Conservation (phyloP, 1,284 basidiomycete genomes). For the Cutaneotrichosporon sp. region DNA sequence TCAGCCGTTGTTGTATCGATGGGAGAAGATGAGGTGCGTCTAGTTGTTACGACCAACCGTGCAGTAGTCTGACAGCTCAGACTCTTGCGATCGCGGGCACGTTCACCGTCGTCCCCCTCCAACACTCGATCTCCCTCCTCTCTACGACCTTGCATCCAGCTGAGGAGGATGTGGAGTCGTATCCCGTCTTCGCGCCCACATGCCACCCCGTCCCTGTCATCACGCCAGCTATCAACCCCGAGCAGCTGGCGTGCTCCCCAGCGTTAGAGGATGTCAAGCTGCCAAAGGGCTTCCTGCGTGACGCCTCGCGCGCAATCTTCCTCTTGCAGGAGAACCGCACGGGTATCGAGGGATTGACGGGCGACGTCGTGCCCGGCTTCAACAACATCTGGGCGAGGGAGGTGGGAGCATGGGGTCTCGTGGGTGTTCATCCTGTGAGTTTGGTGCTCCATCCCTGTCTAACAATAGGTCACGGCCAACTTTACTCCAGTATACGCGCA, state of each 20-base stretch:
- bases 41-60: too few species aligned
- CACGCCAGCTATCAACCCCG: slow-evolving; percentile 36
- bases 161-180: slow-evolving; percentile 43
- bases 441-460: too few species aligned
- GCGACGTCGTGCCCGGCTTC: slow-evolving; percentile 49
- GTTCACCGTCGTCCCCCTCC: slow-evolving; percentile 43
- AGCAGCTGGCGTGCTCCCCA: background rate
- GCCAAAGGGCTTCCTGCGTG: slow-evolving; percentile 24
- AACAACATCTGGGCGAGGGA: slow-evolving; percentile 46
- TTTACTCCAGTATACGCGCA: slow-evolving; percentile 56
- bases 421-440: slow-evolving; percentile 63
- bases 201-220: slow-evolving; percentile 59
- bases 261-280: slow-evolving; percentile 11
- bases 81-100: slow-evolving; percentile 42
- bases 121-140: slow-evolving; percentile 31
- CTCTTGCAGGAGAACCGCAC: slow-evolving; percentile 42
- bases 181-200: slow-evolving; percentile 57
- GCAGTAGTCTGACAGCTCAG: slow-evolving; percentile 27
- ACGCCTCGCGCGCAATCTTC: slow-evolving; percentile 30
- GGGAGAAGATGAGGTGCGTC: slow-evolving; percentile 2
- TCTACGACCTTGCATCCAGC: slow-evolving; percentile 55
- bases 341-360: slow-evolving; percentile 45
- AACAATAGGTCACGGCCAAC: slow-evolving; percentile 34
- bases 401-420: slow-evolving; percentile 55
- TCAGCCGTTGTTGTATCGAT: background rate